A percentile compares a stretch with the other conserved stretches of the same genome.
Evolutionary conservation across 768 basidiomycete genomes (phyloP).

Genomic region (Boletus huronensis): DNA sequence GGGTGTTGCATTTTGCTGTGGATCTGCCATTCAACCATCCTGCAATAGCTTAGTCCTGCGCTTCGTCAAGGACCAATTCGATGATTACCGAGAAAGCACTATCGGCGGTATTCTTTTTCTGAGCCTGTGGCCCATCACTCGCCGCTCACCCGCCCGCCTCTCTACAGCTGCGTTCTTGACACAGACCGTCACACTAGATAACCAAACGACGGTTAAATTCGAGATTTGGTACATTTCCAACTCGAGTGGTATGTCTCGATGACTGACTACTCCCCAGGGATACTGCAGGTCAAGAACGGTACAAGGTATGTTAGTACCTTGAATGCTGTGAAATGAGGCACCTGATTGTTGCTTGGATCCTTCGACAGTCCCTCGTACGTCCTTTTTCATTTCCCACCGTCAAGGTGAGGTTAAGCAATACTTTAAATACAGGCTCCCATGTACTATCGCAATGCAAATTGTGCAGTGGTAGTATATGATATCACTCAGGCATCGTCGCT

Average conservation of each 20-base stretch:
- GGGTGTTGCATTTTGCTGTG: slow-evolving; percentile 9
- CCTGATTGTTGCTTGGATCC: background rate
- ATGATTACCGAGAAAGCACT: slow-evolving; percentile 93
- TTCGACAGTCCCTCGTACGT: slow-evolving; percentile 46
- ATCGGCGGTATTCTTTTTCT: slow-evolving; percentile 64
- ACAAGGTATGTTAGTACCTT: slow-evolving; percentile 56
- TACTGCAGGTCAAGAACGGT: slow-evolving; percentile 93
- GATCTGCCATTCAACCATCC: slow-evolving; percentile 23
- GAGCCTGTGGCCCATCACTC: background rate
- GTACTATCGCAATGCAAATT: slow-evolving; percentile 96
- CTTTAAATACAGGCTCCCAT: slow-evolving; percentile 66
- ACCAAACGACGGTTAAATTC: slow-evolving; percentile 92
- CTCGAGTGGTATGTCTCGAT: background rate
- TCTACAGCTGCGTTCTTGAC: slow-evolving; percentile 89
- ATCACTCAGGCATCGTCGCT: slow-evolving; percentile 90
- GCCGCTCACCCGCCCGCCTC: slow-evolving; percentile 15
- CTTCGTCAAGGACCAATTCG: slow-evolving; percentile 96
- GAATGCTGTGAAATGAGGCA: background rate
- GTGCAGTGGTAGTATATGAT: slow-evolving; percentile 94
- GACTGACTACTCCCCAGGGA: slow-evolving; percentile 53
- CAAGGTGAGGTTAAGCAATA: background rate
- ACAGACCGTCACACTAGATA: slow-evolving; percentile 91
- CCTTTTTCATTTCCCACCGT: background rate
- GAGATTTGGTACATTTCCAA: slow-evolving; percentile 80
- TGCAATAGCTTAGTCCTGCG: slow-evolving; percentile 78